phyloP scores from a whole-genome alignment of 345 rosid species.

The Euphorbia pulcherrima region DNA sequence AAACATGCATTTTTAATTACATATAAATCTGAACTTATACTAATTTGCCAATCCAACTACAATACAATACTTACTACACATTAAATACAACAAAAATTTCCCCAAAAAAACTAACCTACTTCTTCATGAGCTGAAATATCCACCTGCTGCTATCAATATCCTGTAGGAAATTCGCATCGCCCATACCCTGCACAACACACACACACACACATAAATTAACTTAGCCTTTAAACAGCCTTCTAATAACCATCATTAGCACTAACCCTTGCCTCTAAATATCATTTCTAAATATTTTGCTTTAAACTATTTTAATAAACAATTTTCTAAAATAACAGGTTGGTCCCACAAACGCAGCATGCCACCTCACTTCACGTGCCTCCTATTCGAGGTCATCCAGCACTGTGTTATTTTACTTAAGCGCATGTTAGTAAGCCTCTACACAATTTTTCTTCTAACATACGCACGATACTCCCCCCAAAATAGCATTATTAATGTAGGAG shows the following conservation, averaged over 20 bases:
- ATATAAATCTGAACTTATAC: not conserved
- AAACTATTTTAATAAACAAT: too few relatives aligned
- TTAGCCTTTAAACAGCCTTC: too few relatives aligned
- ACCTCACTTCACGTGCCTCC: conserved; percentile 12
- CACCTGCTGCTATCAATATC: conserved; percentile 19
- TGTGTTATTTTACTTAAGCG: not conserved
- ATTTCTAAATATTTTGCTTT: too few relatives aligned
- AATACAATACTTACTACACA: not conserved
- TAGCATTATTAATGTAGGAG: not conserved
- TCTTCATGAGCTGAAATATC: not conserved
- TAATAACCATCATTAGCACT: too few relatives aligned
- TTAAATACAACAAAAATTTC: not conserved
- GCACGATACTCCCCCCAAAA: not conserved
- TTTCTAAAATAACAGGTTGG: not conserved
- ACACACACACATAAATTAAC: too few relatives aligned
- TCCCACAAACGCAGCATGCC: conserved; percentile 11
- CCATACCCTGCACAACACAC: conserved; percentile 24
- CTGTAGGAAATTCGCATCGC: conserved; percentile 25
- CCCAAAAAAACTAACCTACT: not conserved
- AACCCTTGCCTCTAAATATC: too few relatives aligned
- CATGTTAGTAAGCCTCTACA: not conserved
- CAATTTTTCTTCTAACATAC: not conserved
- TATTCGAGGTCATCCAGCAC: not conserved
- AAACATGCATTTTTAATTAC: not conserved
- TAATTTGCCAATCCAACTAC: not conserved